Conservation (phyloP, 129 eudicot species). For the Erigeron canadensis region DNA sequence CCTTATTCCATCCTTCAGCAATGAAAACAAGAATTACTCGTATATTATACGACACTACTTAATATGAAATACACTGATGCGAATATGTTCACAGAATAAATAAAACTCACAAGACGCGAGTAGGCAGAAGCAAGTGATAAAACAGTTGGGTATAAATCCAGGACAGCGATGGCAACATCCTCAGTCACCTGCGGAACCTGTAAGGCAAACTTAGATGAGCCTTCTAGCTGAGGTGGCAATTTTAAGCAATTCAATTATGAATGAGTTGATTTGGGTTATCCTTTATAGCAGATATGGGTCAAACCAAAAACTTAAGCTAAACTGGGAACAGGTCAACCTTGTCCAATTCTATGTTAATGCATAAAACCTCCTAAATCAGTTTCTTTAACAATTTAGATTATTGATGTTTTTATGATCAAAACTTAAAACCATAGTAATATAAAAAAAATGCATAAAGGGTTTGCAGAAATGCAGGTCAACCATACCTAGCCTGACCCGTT, state of each 20-base stretch:
- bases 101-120: slow-evolving; percentile 63
- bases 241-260: background rate
- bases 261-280: background rate
- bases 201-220: slow-evolving; percentile 21
- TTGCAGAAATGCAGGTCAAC: background rate
- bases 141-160: slow-evolving; percentile 81
- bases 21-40: no score
- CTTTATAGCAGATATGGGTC: background rate
- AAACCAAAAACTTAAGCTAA: background rate
- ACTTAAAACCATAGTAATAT: no score
- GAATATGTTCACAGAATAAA: background rate
- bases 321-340: background rate
- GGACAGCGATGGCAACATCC: slow-evolving; percentile 80
- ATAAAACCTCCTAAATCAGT: background rate
- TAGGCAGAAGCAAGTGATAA: slow-evolving; percentile 79
- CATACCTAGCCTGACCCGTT: background rate
- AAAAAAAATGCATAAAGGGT: no score
- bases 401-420: background rate
- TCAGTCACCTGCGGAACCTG: slow-evolving; percentile 98
- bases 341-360: background rate
- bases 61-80: background rate
- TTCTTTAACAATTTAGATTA: background rate
- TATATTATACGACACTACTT: no score
- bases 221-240: slow-evolving; percentile 1
- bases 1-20: no score